These are phyloP conservation scores for Ganoderma sinense DNA, from an alignment of 1,284 basidiomycete genomes.

Conservation along the genomic window DNA sequence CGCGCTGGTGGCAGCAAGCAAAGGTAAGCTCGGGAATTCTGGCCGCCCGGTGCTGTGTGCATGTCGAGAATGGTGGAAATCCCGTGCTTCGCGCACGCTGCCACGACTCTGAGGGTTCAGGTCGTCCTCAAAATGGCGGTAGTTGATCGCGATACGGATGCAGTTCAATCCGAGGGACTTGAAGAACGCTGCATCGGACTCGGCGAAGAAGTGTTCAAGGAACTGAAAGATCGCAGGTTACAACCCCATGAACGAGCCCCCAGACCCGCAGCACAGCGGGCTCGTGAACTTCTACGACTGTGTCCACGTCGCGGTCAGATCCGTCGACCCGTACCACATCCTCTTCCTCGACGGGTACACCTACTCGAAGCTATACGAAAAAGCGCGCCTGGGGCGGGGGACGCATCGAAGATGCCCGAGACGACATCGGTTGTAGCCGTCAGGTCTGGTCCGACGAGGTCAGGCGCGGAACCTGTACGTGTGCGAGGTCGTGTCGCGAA, in stretches of 20 bases:
- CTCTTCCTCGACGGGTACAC: conserved; percentile 79
- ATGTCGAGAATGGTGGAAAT: conserved; percentile 72
- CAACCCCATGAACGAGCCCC: conserved; percentile 82
- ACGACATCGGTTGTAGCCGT: conserved; percentile 13
- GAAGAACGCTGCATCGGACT: conserved; percentile 75
- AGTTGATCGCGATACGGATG: conserved; percentile 75
- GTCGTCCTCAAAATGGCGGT: conserved; percentile 75
- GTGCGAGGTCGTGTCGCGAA: conserved; percentile 12
- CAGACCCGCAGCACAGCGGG: conserved; percentile 61
- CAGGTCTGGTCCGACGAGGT: conserved; percentile 35
- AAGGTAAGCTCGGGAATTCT: no score
- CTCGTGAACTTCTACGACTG: conserved; percentile 71
- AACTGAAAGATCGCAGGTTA: conserved; percentile 76
- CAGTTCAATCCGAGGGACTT: conserved; percentile 76
- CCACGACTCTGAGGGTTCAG: conserved; percentile 68
- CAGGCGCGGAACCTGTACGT: conserved; percentile 43
- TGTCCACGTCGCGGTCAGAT: conserved; percentile 67
- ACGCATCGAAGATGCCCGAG: conserved; percentile 30
- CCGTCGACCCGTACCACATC: conserved; percentile 70
- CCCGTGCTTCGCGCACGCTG: conserved; percentile 62
- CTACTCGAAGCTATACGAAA: no score
- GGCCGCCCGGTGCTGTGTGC: conserved; percentile 71
- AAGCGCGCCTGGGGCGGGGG: no score
- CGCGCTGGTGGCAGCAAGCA: no score
- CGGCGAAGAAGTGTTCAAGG: conserved; percentile 80